Base-by-base conservation (phyloP, 1,284 basidiomycete species). In the Schizophyllum amplum region DNA sequence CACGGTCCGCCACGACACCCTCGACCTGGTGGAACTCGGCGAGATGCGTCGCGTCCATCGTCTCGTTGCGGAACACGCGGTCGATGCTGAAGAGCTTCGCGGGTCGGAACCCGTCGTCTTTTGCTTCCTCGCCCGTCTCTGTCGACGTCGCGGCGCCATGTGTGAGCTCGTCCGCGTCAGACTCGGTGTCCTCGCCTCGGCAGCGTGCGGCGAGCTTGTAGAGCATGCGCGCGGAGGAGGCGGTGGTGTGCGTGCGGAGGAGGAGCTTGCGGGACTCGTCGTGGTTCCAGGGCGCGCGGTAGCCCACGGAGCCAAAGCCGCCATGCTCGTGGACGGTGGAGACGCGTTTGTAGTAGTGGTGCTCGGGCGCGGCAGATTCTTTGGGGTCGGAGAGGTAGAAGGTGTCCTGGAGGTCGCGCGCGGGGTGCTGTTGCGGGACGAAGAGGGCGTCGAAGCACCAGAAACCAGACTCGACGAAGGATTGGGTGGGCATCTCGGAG, bases 21-120 rank as follows among this genome's bases (percentile, higher is more conserved):
- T 99, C 97, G 13, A 99, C 97, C 74, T 99, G 97, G 71, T 99
- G 96, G 80, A 99, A 99, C 74, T 99, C 97, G 20, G 97, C 97
- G 60, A 99, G 69, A 77, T 99, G 97, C n/a, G 97, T 99, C 42
- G 95, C 95, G 72, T 99, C 97, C 76, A 94, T 94, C 0, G 97
- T 94, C 74, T 99, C 97, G 67, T 99, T 99, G 68, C 97, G 82
- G 86, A 99, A 99, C 20, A 99, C 97, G 55, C 97, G 82, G 72
- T 99, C 97, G 66, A 99, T 98, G 64, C 91, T 94, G 82, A 98
- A 99, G 62, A 99, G 73, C 71, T 99, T 99, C 51, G 93, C 92
- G 2, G 97, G 95, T 65, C 90, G 83, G 83, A 99, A 99, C 0
- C 93, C 95, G 59, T 87, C 84, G 59, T 79, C 75, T 33, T 65